phyloP scores from a whole-genome alignment of 2,329 filamentous ascomycete genomes.

The Dichotomopilus funicola region DNA sequence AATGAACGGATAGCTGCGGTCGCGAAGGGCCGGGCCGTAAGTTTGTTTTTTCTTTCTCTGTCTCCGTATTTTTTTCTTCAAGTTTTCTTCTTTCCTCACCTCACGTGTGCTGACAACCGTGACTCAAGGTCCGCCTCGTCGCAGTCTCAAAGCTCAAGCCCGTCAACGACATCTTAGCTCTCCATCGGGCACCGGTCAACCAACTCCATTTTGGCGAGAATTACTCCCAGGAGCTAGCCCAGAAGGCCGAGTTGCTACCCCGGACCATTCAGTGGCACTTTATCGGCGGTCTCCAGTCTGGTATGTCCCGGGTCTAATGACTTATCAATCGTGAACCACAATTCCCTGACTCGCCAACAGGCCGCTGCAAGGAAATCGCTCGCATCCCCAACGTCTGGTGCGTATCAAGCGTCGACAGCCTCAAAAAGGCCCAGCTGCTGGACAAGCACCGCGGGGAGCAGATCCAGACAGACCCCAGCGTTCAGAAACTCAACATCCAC shows the following conservation, averaged over 20 bases:
- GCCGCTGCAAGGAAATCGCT: slow-evolving; percentile 84
- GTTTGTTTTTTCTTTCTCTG: slow-evolving; percentile 22
- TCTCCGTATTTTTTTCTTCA: not conserved
- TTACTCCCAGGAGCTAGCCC: slow-evolving; percentile 81
- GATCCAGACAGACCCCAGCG: slow-evolving; percentile 31
- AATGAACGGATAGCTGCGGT: slow-evolving; percentile 50
- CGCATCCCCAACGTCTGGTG: slow-evolving; percentile 84
- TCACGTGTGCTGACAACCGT: slow-evolving; percentile 1
- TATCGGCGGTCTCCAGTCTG: slow-evolving; percentile 84
- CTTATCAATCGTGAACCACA: not conserved
- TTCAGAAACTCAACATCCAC: slow-evolving; percentile 60
- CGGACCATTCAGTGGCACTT: slow-evolving; percentile 84
- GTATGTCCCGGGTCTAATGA: slow-evolving; percentile 29
- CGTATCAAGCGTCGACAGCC: slow-evolving; percentile 81
- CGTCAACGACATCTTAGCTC: slow-evolving; percentile 78
- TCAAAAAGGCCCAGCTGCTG: slow-evolving; percentile 80
- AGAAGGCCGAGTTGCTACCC: slow-evolving; percentile 79
- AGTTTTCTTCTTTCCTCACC: not conserved
- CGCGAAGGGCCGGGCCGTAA: slow-evolving; percentile 48
- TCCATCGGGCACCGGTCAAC: slow-evolving; percentile 55
- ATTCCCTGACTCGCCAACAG: slow-evolving; percentile 35
- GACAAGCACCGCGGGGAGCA: slow-evolving; percentile 62
- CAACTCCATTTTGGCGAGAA: slow-evolving; percentile 93
- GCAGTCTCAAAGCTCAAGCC: slow-evolving; percentile 97
- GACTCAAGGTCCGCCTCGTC: slow-evolving; percentile 67